Base-by-base conservation (phyloP, 805 yeast genomes). In the Sugiyamaella lignohabitans region DNA sequence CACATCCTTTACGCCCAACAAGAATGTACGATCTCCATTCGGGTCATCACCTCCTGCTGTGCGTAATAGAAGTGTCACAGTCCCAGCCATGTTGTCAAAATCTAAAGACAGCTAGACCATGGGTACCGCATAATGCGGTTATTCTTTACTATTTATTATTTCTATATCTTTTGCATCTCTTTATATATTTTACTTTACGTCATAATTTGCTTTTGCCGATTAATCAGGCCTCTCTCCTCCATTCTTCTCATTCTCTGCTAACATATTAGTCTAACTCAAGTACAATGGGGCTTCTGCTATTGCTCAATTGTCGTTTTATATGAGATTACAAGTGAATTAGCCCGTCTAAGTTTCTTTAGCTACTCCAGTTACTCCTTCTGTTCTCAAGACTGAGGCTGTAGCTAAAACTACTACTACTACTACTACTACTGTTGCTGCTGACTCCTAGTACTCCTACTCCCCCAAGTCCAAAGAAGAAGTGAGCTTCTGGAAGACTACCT, bases 401-500 rank as follows among this genome's bases (percentile, higher is more conserved):
- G n/a, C n/a, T n/a, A n/a, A n/a, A n/a, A 27, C 32, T 27, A 8
- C 32, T 27, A 8, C 32, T 8, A 27, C 32, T 27, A 27, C 32
- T 27, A 27, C 32, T 27, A n/a, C n/a, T n/a, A n/a, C n/a, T n/a
- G n/a, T n/a, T n/a, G 14, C 38, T 18, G 21, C 6, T 8, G n/a
- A 5, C 38, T 35, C 10, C 38, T 8, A 17, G 20, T 35, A 6
- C 21, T 35, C 18, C 38, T 17, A n/a, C 17, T 8, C 32, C 32
- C 8, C 32, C 32, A 27, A 8, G 11, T 27, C 21, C 38, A 5
- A 39, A 41, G 36, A 51, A 50, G 48, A 53, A 48, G 43, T 49
- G 52, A 38, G 58, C n/a, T 58, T 65, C 46, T 60, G 72, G 52
- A 61, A 63, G 40, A 62, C 66, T 42, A 54, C 72, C 4, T 74